These are phyloP conservation scores for Phylloporus gajari DNA, from an alignment of 1,284 basidiomycete genomes.

Conservation along the genomic window DNA sequence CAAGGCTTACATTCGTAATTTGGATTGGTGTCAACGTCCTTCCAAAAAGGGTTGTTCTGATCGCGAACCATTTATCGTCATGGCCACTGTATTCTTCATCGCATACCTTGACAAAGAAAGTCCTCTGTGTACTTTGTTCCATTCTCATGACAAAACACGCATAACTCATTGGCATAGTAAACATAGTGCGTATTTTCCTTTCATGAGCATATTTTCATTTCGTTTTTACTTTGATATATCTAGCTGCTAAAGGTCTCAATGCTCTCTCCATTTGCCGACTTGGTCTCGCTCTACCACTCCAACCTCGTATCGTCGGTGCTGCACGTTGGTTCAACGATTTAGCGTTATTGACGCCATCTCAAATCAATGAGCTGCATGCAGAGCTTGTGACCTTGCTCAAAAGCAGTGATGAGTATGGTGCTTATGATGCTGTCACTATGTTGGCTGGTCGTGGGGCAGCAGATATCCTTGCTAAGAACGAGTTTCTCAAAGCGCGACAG, in stretches of 20 bases:
- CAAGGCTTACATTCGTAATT: neutral
- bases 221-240: neutral
- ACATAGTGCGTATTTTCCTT: neutral
- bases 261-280: neutral
- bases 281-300: neutral
- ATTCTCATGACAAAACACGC: neutral
- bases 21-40: neutral
- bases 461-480: too few species aligned
- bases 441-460: too few species aligned
- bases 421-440: neutral
- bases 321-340: neutral
- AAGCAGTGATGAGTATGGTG: neutral
- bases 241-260: neutral
- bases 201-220: neutral
- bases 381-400: neutral
- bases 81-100: neutral
- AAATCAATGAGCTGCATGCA: neutral
- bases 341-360: neutral
- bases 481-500: too few species aligned
- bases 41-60: neutral
- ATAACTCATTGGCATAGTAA: neutral
- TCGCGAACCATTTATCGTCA: neutral
- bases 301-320: neutral
- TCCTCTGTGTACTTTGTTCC: neutral
- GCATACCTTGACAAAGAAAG: neutral